Percentiles rank a stretch among this genome's conserved stretches.
phyloP scores from a whole-genome alignment of 805 yeast species.

The Soucietia sequanensis region DNA sequence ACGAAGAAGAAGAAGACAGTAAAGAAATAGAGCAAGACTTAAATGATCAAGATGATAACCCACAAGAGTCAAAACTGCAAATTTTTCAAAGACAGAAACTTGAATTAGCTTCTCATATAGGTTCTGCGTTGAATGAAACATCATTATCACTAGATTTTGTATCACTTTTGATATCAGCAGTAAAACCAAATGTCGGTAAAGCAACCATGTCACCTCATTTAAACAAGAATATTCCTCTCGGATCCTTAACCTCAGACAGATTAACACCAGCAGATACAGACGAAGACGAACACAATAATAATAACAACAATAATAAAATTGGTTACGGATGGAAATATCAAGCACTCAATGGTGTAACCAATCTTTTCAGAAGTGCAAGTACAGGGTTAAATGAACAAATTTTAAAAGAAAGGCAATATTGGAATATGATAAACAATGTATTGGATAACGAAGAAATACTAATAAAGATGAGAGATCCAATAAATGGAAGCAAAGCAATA shows the following conservation, averaged over 20 bases:
- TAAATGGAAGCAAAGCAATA: slow-evolving; percentile 47
- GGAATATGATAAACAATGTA: slow-evolving; percentile 54
- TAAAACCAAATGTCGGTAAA: slow-evolving; percentile 81
- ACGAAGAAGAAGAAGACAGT: slow-evolving; percentile 3
- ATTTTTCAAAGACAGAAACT: slow-evolving; percentile 49
- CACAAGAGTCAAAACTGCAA: slow-evolving; percentile 24
- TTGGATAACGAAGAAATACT: slow-evolving; percentile 55
- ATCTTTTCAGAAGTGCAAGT: slow-evolving; percentile 51
- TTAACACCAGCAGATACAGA: slow-evolving; percentile 22
- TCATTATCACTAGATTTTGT: slow-evolving; percentile 86
- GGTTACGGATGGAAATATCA: slow-evolving; percentile 85
- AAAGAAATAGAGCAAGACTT: slow-evolving; percentile 8
- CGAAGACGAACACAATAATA: slow-evolving; percentile 12
- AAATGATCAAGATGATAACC: slow-evolving; percentile 11
- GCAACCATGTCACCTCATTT: slow-evolving; percentile 86
- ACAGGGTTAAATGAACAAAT: slow-evolving; percentile 53
- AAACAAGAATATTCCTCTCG: slow-evolving; percentile 69
- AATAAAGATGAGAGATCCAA: slow-evolving; percentile 61
- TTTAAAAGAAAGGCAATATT: slow-evolving; percentile 61
- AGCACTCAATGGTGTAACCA: slow-evolving; percentile 57
- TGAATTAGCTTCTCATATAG: slow-evolving; percentile 52
- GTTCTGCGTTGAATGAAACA: slow-evolving; percentile 80
- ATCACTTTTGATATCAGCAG: slow-evolving; percentile 74
- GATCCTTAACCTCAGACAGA: slow-evolving; percentile 60
- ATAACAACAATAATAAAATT: slow-evolving; percentile 29